Conservation (phyloP, 495 filamentous ascomycete genomes). For the Penicillium paradoxum region DNA sequence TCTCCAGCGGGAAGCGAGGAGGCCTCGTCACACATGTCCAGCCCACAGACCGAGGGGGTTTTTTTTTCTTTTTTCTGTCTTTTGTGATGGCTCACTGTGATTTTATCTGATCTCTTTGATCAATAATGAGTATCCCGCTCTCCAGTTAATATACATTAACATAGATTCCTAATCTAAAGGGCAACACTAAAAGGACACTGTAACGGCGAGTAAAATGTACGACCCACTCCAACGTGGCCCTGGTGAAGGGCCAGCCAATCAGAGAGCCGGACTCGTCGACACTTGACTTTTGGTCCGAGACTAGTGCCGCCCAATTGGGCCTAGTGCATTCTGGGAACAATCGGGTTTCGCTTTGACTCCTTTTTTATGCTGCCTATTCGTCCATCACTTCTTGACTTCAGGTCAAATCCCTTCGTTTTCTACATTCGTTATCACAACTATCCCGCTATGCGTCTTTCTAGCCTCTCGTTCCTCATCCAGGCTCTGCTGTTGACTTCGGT, state of each 20-base stretch:
- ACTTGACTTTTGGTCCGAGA: not conserved
- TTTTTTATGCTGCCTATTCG: conserved; percentile 7
- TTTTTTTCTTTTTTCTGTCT: not conserved
- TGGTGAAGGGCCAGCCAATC: not conserved
- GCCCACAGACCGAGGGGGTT: not conserved
- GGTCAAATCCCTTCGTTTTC: conserved; percentile 13
- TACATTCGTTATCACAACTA: conserved; percentile 4
- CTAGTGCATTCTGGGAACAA: conserved; percentile 2
- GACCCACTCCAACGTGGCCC: conserved; percentile 3
- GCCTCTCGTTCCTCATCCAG: conserved; percentile 34
- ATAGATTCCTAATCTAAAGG: not conserved
- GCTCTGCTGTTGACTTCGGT: conserved; percentile 36
- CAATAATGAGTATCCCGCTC: too few relatives aligned
- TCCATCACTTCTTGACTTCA: conserved; percentile 1
- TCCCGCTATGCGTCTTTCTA: conserved; percentile 34
- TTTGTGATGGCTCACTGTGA: not conserved
- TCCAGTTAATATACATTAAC: too few relatives aligned
- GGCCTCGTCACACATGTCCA: not conserved
- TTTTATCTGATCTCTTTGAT: not conserved
- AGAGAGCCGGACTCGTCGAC: not conserved
- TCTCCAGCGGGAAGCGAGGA: conserved; percentile 7
- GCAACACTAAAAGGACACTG: not conserved
- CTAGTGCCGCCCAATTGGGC: not conserved
- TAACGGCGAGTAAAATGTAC: not conserved
- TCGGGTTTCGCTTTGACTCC: conserved; percentile 6